These are phyloP conservation scores for Mediolabrus comicus DNA, from an alignment of 108 stramenopile genomes.

Conservation along the genomic window DNA sequence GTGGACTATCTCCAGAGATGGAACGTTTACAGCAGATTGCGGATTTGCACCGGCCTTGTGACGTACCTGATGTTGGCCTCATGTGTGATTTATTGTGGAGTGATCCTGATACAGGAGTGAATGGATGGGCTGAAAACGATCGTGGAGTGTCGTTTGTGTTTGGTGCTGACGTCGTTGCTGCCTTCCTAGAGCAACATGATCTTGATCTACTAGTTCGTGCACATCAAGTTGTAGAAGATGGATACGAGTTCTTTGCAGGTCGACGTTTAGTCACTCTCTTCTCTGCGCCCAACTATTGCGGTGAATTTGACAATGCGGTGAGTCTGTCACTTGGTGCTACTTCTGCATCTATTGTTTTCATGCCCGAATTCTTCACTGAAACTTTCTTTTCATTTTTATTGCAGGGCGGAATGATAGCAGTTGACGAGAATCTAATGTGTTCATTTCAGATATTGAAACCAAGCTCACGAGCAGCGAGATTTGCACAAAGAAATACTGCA, in stretches of 20 bases:
- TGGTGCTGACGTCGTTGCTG: conserved; percentile 84
- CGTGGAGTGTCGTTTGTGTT: conserved; percentile 95
- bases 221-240: conserved; percentile 97
- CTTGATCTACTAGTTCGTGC: conserved; percentile 92
- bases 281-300: conserved; percentile 84
- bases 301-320: conserved; percentile 80
- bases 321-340: conserved; percentile 31
- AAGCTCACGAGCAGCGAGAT: conserved; percentile 42
- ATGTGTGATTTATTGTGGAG: conserved; percentile 96
- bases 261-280: conserved; percentile 85
- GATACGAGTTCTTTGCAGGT: conserved; percentile 91
- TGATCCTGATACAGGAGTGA: conserved; percentile 82
- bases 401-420: conserved; percentile 74
- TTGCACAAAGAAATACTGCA: conserved; percentile 42
- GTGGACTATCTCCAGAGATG: conserved; percentile 88
- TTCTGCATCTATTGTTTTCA: not conserved
- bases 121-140: conserved; percentile 93
- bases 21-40: conserved; percentile 79
- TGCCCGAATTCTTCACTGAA: not conserved
- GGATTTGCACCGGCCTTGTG: conserved; percentile 81
- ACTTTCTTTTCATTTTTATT: not conserved
- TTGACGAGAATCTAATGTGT: conserved; percentile 74
- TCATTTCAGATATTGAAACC: conserved; percentile 70
- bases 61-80: conserved; percentile 91
- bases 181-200: conserved; percentile 80